Evolutionary conservation across 495 filamentous ascomycete genomes (phyloP).

Genomic region (Aspergillus heteromorphus): DNA sequence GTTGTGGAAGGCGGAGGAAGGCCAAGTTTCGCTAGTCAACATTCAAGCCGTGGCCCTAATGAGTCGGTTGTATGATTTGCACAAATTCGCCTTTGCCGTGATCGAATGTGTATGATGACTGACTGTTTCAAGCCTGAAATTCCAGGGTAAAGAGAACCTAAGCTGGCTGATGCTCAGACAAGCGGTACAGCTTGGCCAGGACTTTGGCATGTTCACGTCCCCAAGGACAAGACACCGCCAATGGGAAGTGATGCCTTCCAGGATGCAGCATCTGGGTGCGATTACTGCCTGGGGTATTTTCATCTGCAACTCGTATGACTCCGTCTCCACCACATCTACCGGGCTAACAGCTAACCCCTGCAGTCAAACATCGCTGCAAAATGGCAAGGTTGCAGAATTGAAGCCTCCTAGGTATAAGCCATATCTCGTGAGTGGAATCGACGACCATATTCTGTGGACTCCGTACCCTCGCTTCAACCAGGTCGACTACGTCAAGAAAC

Average conservation of each 20-base stretch:
- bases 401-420: constrained; percentile 16
- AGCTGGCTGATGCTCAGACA: constrained; percentile 35
- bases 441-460: constrained; percentile 26
- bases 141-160: constrained; percentile 24
- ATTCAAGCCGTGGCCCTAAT: constrained; percentile 36
- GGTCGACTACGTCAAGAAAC: constrained; percentile 22
- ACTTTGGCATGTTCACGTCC: constrained; percentile 25
- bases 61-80: constrained; percentile 30
- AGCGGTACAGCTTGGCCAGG: constrained; percentile 30
- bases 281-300: constrained; percentile 35
- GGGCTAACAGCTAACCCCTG: constrained; percentile 7
- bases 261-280: constrained; percentile 20
- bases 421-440: constrained; percentile 10
- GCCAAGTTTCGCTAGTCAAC: constrained; percentile 24
- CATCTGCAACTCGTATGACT: constrained; percentile 25
- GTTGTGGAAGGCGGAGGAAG: constrained; percentile 32
- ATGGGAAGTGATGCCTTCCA: constrained; percentile 11
- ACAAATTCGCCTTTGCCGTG: not conserved
- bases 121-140: constrained; percentile 25
- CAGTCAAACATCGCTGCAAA: constrained; percentile 32
- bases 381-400: constrained; percentile 19
- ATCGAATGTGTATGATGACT: constrained; percentile 1
- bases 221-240: constrained; percentile 7
- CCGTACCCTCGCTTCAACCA: constrained; percentile 39
- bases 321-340: not conserved